Conservation (phyloP, 306 rosid genomes). For the Senna siamea region DNA sequence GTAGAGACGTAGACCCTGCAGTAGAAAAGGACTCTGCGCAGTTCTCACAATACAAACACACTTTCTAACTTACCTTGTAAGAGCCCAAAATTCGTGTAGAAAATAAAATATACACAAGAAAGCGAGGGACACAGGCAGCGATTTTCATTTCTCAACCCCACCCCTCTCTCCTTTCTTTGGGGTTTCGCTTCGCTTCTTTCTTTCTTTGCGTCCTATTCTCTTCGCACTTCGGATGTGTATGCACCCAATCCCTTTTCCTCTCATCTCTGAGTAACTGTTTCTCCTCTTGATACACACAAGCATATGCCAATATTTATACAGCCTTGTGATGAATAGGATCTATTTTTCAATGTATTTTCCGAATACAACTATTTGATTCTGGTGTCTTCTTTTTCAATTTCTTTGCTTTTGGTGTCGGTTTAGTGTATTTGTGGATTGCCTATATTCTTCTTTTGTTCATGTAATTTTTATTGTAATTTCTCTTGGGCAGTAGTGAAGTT, state of each 20-base stretch:
- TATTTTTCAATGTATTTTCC: background rate
- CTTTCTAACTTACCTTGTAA: conserved; percentile 5
- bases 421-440: conserved; percentile 36
- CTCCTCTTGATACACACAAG: background rate
- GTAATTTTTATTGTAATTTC: conserved; percentile 7
- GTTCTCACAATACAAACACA: conserved; percentile 37
- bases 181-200: conserved; percentile 57
- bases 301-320: background rate
- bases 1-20: conserved; percentile 38
- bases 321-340: conserved; percentile 37
- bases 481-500: conserved; percentile 62
- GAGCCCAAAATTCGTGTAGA: conserved; percentile 32
- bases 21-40: conserved; percentile 40
- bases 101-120: conserved; percentile 13
- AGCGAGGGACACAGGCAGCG: conserved; percentile 34
- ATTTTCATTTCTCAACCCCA: conserved; percentile 49
- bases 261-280: conserved; percentile 67
- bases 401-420: conserved; percentile 18
- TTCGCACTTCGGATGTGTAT: conserved; percentile 68
- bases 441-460: background rate
- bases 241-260: conserved; percentile 51
- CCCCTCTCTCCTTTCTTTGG: conserved; percentile 39
- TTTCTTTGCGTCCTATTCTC: conserved; percentile 22
- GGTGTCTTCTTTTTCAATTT: conserved; percentile 5
- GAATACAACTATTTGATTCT: conserved; percentile 1